phyloP scores from a whole-genome alignment of 2,329 filamentous ascomycete genomes.

The Pseudopithomyces chartarum region DNA sequence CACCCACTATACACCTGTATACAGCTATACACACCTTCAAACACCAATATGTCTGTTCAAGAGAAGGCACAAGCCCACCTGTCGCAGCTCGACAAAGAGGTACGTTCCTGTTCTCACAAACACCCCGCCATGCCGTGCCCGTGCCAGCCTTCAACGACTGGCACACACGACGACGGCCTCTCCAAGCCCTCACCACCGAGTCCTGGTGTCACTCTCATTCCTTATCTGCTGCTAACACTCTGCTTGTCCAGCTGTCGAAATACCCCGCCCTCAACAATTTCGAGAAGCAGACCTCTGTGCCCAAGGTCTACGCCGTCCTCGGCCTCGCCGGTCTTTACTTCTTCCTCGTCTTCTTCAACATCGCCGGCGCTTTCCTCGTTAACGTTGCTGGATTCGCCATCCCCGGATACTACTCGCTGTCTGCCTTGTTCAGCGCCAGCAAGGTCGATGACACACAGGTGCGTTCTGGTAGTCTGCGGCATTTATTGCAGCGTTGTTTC shows the following conservation, averaged over 20 bases:
- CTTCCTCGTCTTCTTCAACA: conserved; percentile 91
- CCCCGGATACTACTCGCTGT: conserved; percentile 82
- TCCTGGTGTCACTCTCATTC: background rate
- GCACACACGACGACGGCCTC: background rate
- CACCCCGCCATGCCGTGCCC: background rate
- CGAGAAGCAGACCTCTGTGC: conserved; percentile 80
- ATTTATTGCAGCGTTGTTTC: conserved; percentile 14
- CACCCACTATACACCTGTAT: conserved; percentile 4
- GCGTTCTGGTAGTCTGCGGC: conserved; percentile 38
- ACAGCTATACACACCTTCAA: background rate
- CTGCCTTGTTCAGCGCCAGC: conserved; percentile 72
- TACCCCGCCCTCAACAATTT: conserved; percentile 83
- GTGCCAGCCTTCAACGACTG: conserved; percentile 1
- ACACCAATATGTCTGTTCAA: conserved; percentile 71
- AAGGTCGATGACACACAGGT: conserved; percentile 84
- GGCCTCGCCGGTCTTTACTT: conserved; percentile 81
- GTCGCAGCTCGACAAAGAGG: conserved; percentile 81
- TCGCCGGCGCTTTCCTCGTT: conserved; percentile 84
- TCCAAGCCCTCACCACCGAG: background rate
- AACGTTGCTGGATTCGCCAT: conserved; percentile 84
- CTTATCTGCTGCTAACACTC: conserved; percentile 25
- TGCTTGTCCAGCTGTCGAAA: conserved; percentile 72
- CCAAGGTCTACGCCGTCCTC: conserved; percentile 83
- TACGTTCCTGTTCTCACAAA: conserved; percentile 50
- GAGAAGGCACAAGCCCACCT: conserved; percentile 78